These are phyloP conservation scores for Cyclotella atomus DNA, from an alignment of 108 stramenopile species.

Conservation along the genomic window DNA sequence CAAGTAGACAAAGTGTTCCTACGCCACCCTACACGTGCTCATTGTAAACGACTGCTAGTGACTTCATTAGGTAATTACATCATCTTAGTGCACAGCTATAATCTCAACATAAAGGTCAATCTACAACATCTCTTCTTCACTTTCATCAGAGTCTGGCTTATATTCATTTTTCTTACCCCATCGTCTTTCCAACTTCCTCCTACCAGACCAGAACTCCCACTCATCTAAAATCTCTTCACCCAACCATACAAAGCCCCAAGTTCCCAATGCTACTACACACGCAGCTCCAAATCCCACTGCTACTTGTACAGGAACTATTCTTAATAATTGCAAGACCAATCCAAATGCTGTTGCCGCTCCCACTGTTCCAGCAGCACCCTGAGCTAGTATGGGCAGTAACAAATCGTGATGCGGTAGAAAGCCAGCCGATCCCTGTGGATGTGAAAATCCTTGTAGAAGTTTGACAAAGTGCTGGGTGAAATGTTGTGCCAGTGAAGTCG, in stretches of 20 bases:
- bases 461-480: constrained; percentile 41
- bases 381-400: constrained; percentile 26
- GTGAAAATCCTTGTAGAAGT: constrained; percentile 15
- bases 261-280: constrained; percentile 40
- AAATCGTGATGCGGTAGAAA: constrained; percentile 35
- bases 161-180: constrained; percentile 12
- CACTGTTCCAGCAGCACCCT: constrained; percentile 26
- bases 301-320: constrained; percentile 8
- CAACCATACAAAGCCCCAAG: constrained; percentile 45
- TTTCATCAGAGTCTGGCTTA: no score
- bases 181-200: constrained; percentile 22
- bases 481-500: constrained; percentile 37
- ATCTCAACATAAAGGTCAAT: no score
- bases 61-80: no score
- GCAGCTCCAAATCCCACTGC: constrained; percentile 38
- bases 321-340: constrained; percentile 23
- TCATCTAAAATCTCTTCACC: constrained; percentile 36
- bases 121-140: no score
- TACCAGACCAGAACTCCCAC: constrained; percentile 29
- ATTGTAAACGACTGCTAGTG: no score
- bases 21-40: no score
- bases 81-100: no score
- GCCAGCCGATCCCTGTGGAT: not conserved
- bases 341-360: constrained; percentile 34
- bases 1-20: no score